Evolutionary conservation across 179 eudicot genomes (phyloP), one percentile per base, ranked within the genome.

Genomic region (Silene noctiflora): DNA sequence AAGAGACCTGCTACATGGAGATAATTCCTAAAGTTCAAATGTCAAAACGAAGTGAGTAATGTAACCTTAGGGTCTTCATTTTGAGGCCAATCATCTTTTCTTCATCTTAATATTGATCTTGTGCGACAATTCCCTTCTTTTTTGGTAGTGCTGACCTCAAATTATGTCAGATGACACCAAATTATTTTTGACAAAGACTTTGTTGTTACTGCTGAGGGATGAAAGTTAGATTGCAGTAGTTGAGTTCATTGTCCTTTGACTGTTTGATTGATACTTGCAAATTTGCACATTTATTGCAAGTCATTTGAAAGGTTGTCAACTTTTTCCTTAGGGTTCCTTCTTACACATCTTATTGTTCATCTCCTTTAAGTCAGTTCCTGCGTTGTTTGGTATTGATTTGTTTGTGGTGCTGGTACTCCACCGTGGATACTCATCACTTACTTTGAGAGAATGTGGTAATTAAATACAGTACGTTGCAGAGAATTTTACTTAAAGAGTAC

Each of bases 1-100:
- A 88, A 82, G 90, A 87, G 76, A 87, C 92, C 46, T 88, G 92
- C 81, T 87, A 88, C 77, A 88, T 88, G 79, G 92, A 88, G 83
- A 88, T 88, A 59, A 79, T 88, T 78, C 92, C 92, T 0, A 87
- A 83, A 77, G 84, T 72, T 84, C 86, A 87, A 76, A 85, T 83
- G 85, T 88, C 92, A 64, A 83, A 84, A 63, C 84, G 92, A 87
- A 88, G 92, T 88, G 46, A 66, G 72, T 71, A n/a, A n/a, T 44
- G 7, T 60, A 29, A 63, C 27, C 56, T 44, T 11, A 21, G 72
- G 64, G 51, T 13, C 31, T 25, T 65, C 58, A 51, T 33, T 65
- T 33, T 65, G 59, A 64, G 59, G 51, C 31, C 58, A 72, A 6
- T 5, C 58, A 6, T 22, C 0, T 21, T 21, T 46, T 48, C 20